A percentile compares a stretch with the other conserved stretches of the same genome.
These are phyloP conservation scores for Dryas alaskensis DNA, from an alignment of 306 rosid genomes.

Conservation along the genomic window DNA sequence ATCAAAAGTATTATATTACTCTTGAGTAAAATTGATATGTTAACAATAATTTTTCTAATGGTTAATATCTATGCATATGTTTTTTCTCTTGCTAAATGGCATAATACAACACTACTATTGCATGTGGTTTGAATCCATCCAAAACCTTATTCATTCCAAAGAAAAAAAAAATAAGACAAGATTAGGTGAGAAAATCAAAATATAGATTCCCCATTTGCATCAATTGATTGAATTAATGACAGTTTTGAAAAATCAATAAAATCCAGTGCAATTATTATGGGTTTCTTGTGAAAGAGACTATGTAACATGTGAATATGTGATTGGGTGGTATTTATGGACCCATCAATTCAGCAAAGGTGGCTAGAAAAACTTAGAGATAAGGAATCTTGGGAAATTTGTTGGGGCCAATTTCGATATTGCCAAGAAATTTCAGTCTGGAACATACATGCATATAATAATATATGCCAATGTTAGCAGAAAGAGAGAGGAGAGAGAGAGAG, in stretches of 20 bases:
- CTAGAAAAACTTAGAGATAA: constrained; percentile 44
- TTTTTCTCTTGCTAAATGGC: too few relatives aligned
- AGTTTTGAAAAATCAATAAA: neutral
- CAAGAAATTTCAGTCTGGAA: constrained; percentile 42
- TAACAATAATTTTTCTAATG: too few relatives aligned
- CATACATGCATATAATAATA: neutral
- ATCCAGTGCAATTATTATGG: constrained; percentile 5
- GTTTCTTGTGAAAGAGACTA: constrained; percentile 13
- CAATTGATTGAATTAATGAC: neutral
- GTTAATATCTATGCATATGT: too few relatives aligned
- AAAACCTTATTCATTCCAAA: too few relatives aligned
- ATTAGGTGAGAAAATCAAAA: neutral
- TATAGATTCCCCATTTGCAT: neutral
- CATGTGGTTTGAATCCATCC: too few relatives aligned
- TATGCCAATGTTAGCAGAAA: constrained; percentile 24
- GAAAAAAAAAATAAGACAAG: too few relatives aligned
- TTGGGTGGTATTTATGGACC: constrained; percentile 9
- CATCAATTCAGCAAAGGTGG: constrained; percentile 18
- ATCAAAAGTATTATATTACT: too few relatives aligned
- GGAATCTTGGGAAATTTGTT: constrained; percentile 46
- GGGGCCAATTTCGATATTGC: constrained; percentile 51
- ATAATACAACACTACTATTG: too few relatives aligned
- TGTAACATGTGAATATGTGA: constrained; percentile 8
- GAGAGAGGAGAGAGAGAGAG: neutral
- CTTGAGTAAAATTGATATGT: too few relatives aligned